These are phyloP conservation scores for Lanzia echinophila DNA, from an alignment of 2,329 filamentous ascomycete genomes.

Conservation along the genomic window DNA sequence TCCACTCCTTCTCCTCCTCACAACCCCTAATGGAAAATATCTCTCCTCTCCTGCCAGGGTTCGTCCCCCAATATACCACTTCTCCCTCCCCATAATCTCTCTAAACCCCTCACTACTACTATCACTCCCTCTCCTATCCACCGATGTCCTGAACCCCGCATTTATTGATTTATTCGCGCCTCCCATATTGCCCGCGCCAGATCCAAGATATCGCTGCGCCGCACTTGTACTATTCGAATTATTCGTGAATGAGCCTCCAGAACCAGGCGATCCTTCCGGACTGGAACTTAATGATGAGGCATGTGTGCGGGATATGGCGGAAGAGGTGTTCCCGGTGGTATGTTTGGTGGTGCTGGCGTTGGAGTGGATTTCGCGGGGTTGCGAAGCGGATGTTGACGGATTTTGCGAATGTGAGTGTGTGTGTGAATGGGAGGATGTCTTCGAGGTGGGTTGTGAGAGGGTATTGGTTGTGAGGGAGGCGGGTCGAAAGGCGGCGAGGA, in stretches of 20 bases:
- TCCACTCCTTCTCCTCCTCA: constrained; percentile 64
- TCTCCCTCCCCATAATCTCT: constrained; percentile 64
- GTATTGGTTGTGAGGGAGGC: constrained; percentile 19
- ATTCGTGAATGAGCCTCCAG: no score
- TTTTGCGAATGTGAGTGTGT: constrained; percentile 17
- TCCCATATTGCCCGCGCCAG: no score
- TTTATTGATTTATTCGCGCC: not conserved
- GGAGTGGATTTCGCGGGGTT: constrained; percentile 5
- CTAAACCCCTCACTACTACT: constrained; percentile 70
- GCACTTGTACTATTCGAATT: no score
- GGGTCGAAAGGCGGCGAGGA: constrained; percentile 31
- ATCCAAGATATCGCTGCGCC: no score
- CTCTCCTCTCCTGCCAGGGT: constrained; percentile 72
- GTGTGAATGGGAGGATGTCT: constrained; percentile 25
- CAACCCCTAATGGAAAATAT: constrained; percentile 75
- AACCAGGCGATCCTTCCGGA: not conserved
- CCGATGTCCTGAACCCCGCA: not conserved
- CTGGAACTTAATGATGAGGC: not conserved
- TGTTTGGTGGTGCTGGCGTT: constrained; percentile 17
- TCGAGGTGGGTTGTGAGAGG: constrained; percentile 13
- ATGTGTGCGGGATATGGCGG: not conserved
- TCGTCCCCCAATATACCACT: constrained; percentile 75
- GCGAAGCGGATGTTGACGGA: not conserved
- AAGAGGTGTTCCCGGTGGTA: constrained; percentile 12
- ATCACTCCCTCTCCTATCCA: constrained; percentile 54